Base-by-base conservation (phyloP, 164 flowering plant genomes). In the Akebia trifoliata region DNA sequence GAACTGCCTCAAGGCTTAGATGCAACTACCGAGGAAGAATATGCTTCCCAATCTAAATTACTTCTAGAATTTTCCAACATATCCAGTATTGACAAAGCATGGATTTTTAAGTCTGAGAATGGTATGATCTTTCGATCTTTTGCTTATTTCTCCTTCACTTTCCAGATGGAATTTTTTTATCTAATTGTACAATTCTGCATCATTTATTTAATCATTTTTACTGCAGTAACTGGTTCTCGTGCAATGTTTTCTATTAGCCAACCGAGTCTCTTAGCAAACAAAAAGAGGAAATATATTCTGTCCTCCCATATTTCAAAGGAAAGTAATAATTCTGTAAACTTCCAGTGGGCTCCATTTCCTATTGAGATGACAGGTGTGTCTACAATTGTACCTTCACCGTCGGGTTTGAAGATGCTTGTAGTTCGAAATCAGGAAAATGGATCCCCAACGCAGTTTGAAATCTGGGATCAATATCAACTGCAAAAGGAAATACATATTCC, bases 321-420 rank as follows among this genome's bases (percentile, higher is more conserved):
- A 64, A 75, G 40, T 61, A 32, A 64, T 15, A 48, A 62, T 46
- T 58, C 69, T 36, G 68, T 77, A 32, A 82, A 60, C 65, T 87
- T 87, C 63, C 76, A 77, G n/a, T 94, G 99, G 97, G 73, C 93
- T n/a, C 89, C 96, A 44, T 90, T 90, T 72, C 99, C 99, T 18
- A 50, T 85, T 62, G 99, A 94, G 69, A 70, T 87, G 80, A 63
- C 79, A 0, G 92, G 92, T 43, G 91, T 75, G 29, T 83, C 97
- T 30, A 43, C 73, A 44, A 63, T 83, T 54, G 81, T 88, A 46
- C 97, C 99, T 25, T 87, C 99, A 34, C 96, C 97, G 21, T 86
- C 97, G 45, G 97, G 96, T 42, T 77, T 74, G 32, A 90, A 86
- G 83, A 78, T 94, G 70, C 82, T 87, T 30, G 73, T 82, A 12